A percentile compares a stretch with the other conserved stretches of the same genome.
phyloP scores from a whole-genome alignment of 2,329 filamentous ascomycete genomes.

The Xylariaceae sp. region DNA sequence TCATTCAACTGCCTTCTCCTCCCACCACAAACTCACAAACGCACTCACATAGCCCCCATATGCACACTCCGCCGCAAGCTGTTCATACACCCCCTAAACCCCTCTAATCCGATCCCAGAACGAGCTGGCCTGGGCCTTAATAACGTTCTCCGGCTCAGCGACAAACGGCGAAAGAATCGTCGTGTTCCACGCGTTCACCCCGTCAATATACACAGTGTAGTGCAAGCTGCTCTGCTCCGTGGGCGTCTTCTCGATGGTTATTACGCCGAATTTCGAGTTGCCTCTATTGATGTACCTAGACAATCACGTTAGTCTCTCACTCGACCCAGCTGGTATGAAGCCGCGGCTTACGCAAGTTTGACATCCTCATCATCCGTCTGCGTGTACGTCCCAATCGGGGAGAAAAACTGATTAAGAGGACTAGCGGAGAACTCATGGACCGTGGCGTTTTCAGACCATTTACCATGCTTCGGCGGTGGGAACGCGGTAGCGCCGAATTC shows the following conservation, averaged over 20 bases:
- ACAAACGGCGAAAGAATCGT: conserved; percentile 48
- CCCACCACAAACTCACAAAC: too few relatives aligned
- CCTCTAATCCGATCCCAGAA: too few relatives aligned
- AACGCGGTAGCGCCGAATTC: conserved; percentile 91
- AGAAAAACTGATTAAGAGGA: conserved; percentile 90
- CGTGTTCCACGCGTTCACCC: conserved; percentile 72
- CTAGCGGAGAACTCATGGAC: conserved; percentile 92
- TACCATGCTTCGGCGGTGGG: conserved; percentile 58
- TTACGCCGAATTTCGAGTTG: conserved; percentile 82
- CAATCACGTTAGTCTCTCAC: conserved; percentile 18
- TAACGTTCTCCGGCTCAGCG: background rate
- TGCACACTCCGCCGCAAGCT: too few relatives aligned
- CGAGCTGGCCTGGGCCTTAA: too few relatives aligned
- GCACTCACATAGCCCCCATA: too few relatives aligned
- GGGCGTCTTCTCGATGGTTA: conserved; percentile 71
- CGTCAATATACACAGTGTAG: conserved; percentile 82
- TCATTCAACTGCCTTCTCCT: too few relatives aligned
- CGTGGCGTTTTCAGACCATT: conserved; percentile 60
- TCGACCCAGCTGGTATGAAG: background rate
- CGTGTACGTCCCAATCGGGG: conserved; percentile 78
- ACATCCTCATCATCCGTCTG: conserved; percentile 82
- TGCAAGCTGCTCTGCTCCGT: conserved; percentile 69
- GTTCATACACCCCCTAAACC: too few relatives aligned
- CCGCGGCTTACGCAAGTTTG: conserved; percentile 67
- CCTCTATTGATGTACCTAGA: conserved; percentile 74